Evolutionary conservation across 2,329 filamentous ascomycete species (phyloP).

Genomic region (Trichoderma breve): DNA sequence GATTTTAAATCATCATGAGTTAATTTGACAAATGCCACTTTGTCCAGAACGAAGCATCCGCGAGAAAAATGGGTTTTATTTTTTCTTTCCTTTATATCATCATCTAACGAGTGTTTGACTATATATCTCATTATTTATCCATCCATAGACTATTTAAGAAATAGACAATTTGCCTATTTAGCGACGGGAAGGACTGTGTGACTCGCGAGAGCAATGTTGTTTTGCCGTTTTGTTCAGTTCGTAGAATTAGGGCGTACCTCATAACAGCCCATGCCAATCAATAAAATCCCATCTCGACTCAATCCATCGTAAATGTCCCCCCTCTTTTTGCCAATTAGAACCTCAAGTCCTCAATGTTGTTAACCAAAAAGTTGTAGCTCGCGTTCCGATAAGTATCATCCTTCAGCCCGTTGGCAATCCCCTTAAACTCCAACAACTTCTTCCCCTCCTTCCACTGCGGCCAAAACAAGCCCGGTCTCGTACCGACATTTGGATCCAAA

Average conservation of each 20-base stretch:
- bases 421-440: conserved; percentile 50
- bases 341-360: conserved; percentile 27
- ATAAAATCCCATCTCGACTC: not conserved
- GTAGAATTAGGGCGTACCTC: not conserved
- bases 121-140: not conserved
- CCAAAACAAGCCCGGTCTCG: conserved; percentile 39
- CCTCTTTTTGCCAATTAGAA: conserved; percentile 22
- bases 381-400: conserved; percentile 40
- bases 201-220: not conserved
- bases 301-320: not conserved
- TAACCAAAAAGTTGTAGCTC: conserved; percentile 29
- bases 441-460: conserved; percentile 43
- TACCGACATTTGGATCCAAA: conserved; percentile 63
- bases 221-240: not conserved
- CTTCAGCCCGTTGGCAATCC: conserved; percentile 30
- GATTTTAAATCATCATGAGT: not conserved
- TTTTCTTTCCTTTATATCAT: not conserved
- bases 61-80: not conserved
- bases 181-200: too few species aligned
- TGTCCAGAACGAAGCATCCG: not conserved
- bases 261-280: not conserved
- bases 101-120: not conserved
- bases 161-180: not conserved
- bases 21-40: not conserved
- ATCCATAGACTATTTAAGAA: not conserved